Conservation (phyloP, 257 asterid species). For the Lycium barbarum region DNA sequence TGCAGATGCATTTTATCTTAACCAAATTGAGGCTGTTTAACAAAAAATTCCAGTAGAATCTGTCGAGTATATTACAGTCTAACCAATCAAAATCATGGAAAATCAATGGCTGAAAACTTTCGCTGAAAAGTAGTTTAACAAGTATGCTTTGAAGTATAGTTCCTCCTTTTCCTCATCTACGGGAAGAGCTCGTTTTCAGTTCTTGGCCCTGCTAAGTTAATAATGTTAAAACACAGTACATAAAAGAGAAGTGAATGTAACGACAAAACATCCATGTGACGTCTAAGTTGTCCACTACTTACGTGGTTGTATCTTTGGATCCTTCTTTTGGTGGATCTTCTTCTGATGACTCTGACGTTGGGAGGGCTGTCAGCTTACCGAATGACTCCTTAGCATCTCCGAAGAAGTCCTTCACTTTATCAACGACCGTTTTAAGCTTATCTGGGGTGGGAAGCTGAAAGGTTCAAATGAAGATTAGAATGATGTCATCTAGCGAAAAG, state of each 20-base stretch:
- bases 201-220: background rate
- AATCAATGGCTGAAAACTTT: background rate
- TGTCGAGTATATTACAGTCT: background rate
- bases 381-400: slow-evolving; percentile 94
- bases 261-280: background rate
- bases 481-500: background rate
- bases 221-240: background rate
- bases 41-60: background rate
- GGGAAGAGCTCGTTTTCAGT: background rate
- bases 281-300: slow-evolving; percentile 39
- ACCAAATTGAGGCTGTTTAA: background rate
- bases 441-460: slow-evolving; percentile 81
- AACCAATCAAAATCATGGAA: slow-evolving; percentile 1
- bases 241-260: background rate
- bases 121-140: background rate
- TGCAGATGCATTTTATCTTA: background rate
- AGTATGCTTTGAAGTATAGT: slow-evolving; percentile 4
- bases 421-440: slow-evolving; percentile 86
- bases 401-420: slow-evolving; percentile 89
- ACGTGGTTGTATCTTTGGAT: slow-evolving; percentile 64
- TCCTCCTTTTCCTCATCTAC: slow-evolving; percentile 19
- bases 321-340: slow-evolving; percentile 49
- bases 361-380: slow-evolving; percentile 77
- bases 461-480: slow-evolving; percentile 7
- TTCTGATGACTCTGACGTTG: slow-evolving; percentile 56